A percentile compares a stretch with the other conserved stretches of the same genome.
Conservation (phyloP, 2,329 filamentous ascomycete species). For the Geosmithia flava region DNA sequence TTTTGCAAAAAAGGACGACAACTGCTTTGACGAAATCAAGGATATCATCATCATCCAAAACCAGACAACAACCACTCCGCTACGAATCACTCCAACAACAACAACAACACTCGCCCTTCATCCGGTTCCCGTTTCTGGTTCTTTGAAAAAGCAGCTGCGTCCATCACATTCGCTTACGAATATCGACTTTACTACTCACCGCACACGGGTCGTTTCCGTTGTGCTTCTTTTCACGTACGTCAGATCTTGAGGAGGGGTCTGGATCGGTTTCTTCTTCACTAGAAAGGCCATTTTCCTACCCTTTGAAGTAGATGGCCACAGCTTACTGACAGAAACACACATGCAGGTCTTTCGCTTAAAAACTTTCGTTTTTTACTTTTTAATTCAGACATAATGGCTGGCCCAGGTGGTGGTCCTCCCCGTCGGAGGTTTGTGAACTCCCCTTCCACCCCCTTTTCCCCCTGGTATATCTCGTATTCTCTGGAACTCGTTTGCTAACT, state of each 20-base stretch:
- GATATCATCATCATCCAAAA: too few species aligned
- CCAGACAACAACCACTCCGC: too few species aligned
- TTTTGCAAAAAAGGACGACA: conserved; percentile 2
- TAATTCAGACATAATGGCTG: conserved; percentile 55
- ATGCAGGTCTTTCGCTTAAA: conserved; percentile 15
- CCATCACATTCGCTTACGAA: neutral
- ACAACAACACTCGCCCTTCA: neutral
- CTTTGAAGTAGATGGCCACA: neutral
- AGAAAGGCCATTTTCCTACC: too few species aligned
- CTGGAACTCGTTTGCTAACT: neutral
- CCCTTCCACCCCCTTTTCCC: conserved; percentile 19
- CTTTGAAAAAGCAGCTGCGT: neutral
- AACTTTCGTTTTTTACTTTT: conserved; percentile 17
- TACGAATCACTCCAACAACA: conserved; percentile 1
- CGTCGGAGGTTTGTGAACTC: conserved; percentile 35
- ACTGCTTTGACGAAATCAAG: too few species aligned
- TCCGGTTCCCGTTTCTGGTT: too few species aligned
- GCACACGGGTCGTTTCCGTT: neutral
- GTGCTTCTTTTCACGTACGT: conserved; percentile 1
- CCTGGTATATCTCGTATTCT: conserved; percentile 21
- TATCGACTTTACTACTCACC: neutral
- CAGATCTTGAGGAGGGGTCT: too few species aligned
- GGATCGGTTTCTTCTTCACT: too few species aligned
- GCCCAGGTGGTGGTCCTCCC: conserved; percentile 88
- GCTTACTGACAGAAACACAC: neutral